Percentiles rank a stretch among this genome's conserved stretches.
phyloP scores from a whole-genome alignment of 768 basidiomycete genomes.

The Suillus tomentosus region DNA sequence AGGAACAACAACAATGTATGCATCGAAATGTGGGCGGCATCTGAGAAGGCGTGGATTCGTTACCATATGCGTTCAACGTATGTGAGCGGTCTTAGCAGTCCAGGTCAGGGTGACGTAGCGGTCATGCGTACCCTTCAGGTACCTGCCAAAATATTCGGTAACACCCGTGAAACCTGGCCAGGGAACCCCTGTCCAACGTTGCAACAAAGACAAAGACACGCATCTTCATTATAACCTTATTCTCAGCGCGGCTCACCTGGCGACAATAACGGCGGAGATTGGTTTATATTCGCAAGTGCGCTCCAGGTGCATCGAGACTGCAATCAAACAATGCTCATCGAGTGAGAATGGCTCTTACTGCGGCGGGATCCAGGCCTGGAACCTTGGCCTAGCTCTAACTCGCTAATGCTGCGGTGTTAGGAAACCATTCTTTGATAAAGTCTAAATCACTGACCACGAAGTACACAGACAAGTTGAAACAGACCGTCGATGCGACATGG shows the following conservation, averaged over 20 bases:
- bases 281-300: constrained; percentile 12
- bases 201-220: background rate
- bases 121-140: background rate
- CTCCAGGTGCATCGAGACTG: background rate
- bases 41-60: background rate
- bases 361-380: constrained; percentile 22
- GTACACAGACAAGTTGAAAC: constrained; percentile 22
- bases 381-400: constrained; percentile 19
- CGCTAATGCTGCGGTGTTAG: constrained; percentile 15
- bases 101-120: background rate
- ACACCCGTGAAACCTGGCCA: background rate
- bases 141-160: background rate
- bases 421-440: background rate
- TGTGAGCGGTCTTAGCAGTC: background rate
- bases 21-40: background rate
- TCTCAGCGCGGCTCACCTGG: constrained; percentile 21
- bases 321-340: constrained; percentile 13
- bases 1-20: background rate
- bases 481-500: constrained; percentile 20
- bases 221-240: constrained; percentile 22
- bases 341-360: constrained; percentile 23
- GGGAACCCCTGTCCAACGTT: background rate
- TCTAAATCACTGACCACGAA: constrained; percentile 1
- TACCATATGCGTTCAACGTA: background rate
- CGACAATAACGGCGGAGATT: constrained; percentile 23